A percentile compares a stretch with the other conserved stretches of the same genome.
These are phyloP conservation scores for Melanomma pulvis-pyrius DNA, from an alignment of 495 filamentous ascomycete species.

Conservation along the genomic window DNA sequence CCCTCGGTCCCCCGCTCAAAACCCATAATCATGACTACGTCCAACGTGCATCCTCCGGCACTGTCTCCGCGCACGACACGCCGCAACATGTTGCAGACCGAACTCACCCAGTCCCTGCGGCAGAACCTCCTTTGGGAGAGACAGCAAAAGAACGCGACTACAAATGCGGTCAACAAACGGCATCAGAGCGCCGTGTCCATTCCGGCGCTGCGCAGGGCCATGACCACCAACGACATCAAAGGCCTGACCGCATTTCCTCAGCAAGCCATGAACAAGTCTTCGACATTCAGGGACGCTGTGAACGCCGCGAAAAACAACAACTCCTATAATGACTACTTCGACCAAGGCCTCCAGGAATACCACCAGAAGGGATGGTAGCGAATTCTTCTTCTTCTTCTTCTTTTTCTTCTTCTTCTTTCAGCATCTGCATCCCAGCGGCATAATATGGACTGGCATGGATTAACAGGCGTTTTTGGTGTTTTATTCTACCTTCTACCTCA, in stretches of 20 bases:
- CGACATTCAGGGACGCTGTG: slow-evolving; percentile 16
- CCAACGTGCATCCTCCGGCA: slow-evolving; percentile 65
- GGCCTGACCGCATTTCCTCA: slow-evolving; percentile 78
- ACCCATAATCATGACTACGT: slow-evolving; percentile 80
- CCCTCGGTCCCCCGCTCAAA: slow-evolving; percentile 75
- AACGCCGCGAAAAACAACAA: slow-evolving; percentile 54
- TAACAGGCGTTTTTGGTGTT: slow-evolving; percentile 18
- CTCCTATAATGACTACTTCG: slow-evolving; percentile 67
- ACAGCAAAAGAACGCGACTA: slow-evolving; percentile 86
- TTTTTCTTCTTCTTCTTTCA: background rate
- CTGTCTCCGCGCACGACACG: slow-evolving; percentile 90
- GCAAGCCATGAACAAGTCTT: slow-evolving; percentile 18
- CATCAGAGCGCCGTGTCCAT: slow-evolving; percentile 56
- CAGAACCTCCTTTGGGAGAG: slow-evolving; percentile 83
- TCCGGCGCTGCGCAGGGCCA: slow-evolving; percentile 33
- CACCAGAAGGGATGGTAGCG: slow-evolving; percentile 70
- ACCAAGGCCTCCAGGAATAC: slow-evolving; percentile 68
- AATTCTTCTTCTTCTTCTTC: background rate
- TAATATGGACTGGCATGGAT: slow-evolving; percentile 34
- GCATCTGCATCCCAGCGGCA: slow-evolving; percentile 33
- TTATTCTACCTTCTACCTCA: slow-evolving; percentile 9
- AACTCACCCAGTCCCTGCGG: slow-evolving; percentile 80
- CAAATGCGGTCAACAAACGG: slow-evolving; percentile 85
- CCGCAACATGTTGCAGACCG: slow-evolving; percentile 94
- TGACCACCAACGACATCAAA: slow-evolving; percentile 81